A percentile compares a stretch with the other conserved stretches of the same genome.
Evolutionary conservation across 2,329 filamentous ascomycete species (phyloP).

Genomic region (Fusarium citri): DNA sequence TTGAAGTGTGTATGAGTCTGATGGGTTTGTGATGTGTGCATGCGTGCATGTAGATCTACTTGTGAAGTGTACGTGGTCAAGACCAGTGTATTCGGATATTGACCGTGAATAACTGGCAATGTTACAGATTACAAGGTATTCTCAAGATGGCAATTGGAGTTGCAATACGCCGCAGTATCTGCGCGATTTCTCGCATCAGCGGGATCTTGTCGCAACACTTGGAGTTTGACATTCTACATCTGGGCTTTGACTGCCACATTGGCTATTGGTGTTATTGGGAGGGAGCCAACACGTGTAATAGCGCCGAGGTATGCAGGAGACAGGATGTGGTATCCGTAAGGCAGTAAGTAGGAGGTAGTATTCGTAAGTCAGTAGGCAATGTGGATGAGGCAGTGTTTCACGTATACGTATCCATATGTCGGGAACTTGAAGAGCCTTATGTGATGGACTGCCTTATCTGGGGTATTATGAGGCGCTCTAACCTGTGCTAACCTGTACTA

Average conservation of each 20-base stretch:
- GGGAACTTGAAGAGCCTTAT: not conserved
- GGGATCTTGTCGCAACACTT: slow-evolving; percentile 9
- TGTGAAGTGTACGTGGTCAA: not conserved
- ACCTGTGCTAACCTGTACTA: not conserved
- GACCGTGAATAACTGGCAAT: no score
- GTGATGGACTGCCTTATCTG: not conserved
- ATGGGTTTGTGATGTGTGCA: not conserved
- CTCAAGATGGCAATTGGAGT: not conserved
- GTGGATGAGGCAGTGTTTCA: slow-evolving; percentile 2
- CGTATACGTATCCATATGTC: not conserved
- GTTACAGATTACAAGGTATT: not conserved
- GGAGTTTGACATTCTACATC: not conserved
- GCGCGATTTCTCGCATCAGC: slow-evolving; percentile 28
- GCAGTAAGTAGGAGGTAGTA: no score
- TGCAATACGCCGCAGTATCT: not conserved
- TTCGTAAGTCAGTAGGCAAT: no score
- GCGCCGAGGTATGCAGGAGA: not conserved
- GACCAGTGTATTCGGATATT: not conserved
- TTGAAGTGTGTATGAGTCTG: not conserved
- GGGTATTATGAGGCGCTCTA: not conserved
- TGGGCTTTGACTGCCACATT: not conserved
- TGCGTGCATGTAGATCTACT: not conserved
- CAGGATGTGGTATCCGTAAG: not conserved
- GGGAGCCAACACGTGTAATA: slow-evolving; percentile 17
- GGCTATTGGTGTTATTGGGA: not conserved